Evolutionary conservation across 768 basidiomycete genomes (phyloP), one percentile per base, ranked within the genome.

Genomic region (Paxillus rubicundulus): DNA sequence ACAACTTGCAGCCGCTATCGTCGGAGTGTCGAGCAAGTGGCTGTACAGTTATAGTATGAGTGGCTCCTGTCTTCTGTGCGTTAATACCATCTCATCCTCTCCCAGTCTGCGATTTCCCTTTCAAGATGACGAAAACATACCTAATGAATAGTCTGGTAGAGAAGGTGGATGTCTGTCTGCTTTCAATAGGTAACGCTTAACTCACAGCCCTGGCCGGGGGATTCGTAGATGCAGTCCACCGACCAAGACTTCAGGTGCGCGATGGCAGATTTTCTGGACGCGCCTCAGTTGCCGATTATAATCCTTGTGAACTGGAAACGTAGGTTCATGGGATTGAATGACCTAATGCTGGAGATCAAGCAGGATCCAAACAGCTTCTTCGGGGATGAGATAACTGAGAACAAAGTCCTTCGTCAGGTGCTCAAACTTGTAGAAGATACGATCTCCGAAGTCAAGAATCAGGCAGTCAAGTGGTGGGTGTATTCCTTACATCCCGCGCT

Each of bases 401-500:
- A 76, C 67, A 89, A 88, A 66, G 85, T 96, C 46, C 78, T 96
- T 43, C 82, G 82, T 38, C 85, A 89, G 67, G 93, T 98, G 1
- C 77, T 98, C 39, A 76, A 82, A 32, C 80, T 98, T 17, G 87
- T 98, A 5, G 89, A 91, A 65, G 97, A 99, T 73, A 88, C 87
- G 71, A 98, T 95, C 60, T 93, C 93, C 8, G 97, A 99, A 75
- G 97, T 98, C 58, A 98, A 98, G 77, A 97, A 97, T 64, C 88
- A 92, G 68, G 92, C 93, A 2, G 96, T 97, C 10, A 93, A 95
- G 75, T 95, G 93, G 96, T 90, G 60, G 48, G 80, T 67, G 32
- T 44, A n/a, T 34, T 2, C 37, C 21, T 20, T 32, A 10, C 10
- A 49, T 30, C 18, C 32, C 16, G 18, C 21, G 1, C 18, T 42